Conservation (phyloP, 352 stramenopile genomes). For the Phytopythium montanum region DNA sequence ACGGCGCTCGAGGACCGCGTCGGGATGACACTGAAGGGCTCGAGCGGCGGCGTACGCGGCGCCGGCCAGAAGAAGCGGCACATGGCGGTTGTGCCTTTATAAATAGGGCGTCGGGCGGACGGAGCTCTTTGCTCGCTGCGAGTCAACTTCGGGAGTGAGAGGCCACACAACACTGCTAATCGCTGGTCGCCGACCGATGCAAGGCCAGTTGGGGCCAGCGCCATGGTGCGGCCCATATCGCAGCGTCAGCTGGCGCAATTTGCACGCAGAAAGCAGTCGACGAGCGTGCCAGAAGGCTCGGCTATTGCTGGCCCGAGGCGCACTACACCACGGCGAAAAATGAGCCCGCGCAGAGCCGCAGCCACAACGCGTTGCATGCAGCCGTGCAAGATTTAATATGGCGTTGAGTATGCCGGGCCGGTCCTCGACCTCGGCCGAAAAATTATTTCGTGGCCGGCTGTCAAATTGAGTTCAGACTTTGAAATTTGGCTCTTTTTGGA, state of each 20-base stretch:
- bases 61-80: slow-evolving; percentile 25
- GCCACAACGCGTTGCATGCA: slow-evolving; percentile 1
- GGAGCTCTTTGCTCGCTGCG: background rate
- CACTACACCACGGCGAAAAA: background rate
- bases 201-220: background rate
- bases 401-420: background rate
- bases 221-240: background rate
- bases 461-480: background rate
- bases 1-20: slow-evolving; percentile 31
- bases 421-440: slow-evolving; percentile 3
- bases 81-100: slow-evolving; percentile 14
- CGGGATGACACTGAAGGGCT: slow-evolving; percentile 30
- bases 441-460: slow-evolving; percentile 7
- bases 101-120: slow-evolving; percentile 4
- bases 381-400: background rate
- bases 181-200: background rate
- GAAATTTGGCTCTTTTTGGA: slow-evolving; percentile 2
- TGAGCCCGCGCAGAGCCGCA: background rate
- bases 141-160: slow-evolving; percentile 4
- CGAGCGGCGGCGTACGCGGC: slow-evolving; percentile 30
- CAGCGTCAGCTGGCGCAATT: slow-evolving; percentile 4
- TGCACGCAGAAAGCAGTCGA: background rate
- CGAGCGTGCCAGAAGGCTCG: background rate
- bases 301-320: background rate
- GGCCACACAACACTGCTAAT: background rate